These are phyloP conservation scores for Rhizopus arrhizus DNA, from an alignment of 371 early-diverging fungal genomes.

Conservation along the genomic window DNA sequence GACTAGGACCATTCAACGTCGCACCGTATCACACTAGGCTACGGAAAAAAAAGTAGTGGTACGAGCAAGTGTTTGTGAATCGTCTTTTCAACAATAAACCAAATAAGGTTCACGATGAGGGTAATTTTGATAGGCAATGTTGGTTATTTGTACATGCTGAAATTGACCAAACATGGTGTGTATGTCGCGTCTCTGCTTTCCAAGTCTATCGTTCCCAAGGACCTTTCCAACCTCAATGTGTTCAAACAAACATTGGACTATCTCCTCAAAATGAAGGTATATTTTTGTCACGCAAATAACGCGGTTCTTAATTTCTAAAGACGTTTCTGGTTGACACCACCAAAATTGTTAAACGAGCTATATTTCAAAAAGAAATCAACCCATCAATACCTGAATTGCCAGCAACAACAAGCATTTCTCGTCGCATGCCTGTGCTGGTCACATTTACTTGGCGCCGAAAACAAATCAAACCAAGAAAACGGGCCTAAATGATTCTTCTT, in stretches of 20 bases:
- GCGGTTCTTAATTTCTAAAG: slow-evolving; percentile 1
- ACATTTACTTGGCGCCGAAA: slow-evolving; percentile 1
- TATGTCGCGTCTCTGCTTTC: slow-evolving; percentile 9
- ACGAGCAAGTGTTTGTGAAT: too few species aligned
- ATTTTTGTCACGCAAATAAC: slow-evolving; percentile 5
- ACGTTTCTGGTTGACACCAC: slow-evolving; percentile 3
- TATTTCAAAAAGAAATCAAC: slow-evolving; percentile 1
- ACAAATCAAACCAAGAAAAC: slow-evolving; percentile 2
- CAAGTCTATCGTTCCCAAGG: slow-evolving; percentile 3
- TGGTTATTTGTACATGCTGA: slow-evolving; percentile 9
- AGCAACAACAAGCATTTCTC: slow-evolving; percentile 1
- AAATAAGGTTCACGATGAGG: too few species aligned
- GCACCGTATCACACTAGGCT: too few species aligned
- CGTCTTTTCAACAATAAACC: too few species aligned
- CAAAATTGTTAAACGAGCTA: slow-evolving; percentile 3
- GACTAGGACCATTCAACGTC: too few species aligned
- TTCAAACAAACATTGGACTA: slow-evolving; percentile 11
- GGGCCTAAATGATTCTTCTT: background rate
- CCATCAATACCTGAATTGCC: background rate
- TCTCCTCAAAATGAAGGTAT: slow-evolving; percentile 10
- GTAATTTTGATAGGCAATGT: slow-evolving; percentile 4
- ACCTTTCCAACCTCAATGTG: slow-evolving; percentile 1
- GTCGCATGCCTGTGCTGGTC: slow-evolving; percentile 3
- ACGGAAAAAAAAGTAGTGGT: too few species aligned
- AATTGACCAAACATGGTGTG: slow-evolving; percentile 9